Percentiles rank a stretch among this genome's conserved stretches.
Conservation (phyloP, 805 yeast species). For the Ogataea saltuana region DNA sequence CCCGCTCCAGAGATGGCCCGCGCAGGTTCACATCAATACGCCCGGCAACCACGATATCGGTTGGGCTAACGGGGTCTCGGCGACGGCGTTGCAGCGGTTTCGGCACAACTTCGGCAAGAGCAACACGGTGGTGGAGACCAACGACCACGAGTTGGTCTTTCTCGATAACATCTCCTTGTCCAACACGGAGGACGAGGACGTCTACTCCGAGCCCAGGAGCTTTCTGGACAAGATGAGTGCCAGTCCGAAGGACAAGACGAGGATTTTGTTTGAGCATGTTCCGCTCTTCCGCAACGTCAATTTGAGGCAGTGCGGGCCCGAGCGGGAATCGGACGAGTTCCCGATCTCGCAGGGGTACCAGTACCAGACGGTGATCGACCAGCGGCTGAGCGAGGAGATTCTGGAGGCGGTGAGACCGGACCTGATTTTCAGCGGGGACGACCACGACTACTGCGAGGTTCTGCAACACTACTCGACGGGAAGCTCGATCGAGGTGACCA, state of each 20-base stretch:
- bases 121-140: constrained; percentile 51
- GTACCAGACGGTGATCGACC: constrained; percentile 85
- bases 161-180: constrained; percentile 85
- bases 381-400: constrained; percentile 57
- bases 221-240: constrained; percentile 47
- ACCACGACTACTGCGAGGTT: constrained; percentile 82
- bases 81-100: constrained; percentile 61
- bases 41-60: constrained; percentile 99
- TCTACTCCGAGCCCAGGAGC: constrained; percentile 48
- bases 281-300: constrained; percentile 80
- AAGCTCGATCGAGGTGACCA: constrained; percentile 62
- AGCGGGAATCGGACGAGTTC: constrained; percentile 55
- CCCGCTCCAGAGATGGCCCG: constrained; percentile 45
- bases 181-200: constrained; percentile 47
- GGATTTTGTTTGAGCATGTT: constrained; percentile 80
- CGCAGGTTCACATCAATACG: constrained; percentile 39
- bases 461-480: constrained; percentile 15
- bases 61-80: constrained; percentile 71
- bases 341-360: constrained; percentile 78
- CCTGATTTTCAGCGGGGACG: constrained; percentile 86
- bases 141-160: constrained; percentile 73
- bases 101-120: constrained; percentile 72
- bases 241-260: constrained; percentile 42
- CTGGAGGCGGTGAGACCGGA: constrained; percentile 62
- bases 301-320: no score